Evolutionary conservation across 1,139 yeast genomes (phyloP).

Genomic region (Magnusiomyces sp.): DNA sequence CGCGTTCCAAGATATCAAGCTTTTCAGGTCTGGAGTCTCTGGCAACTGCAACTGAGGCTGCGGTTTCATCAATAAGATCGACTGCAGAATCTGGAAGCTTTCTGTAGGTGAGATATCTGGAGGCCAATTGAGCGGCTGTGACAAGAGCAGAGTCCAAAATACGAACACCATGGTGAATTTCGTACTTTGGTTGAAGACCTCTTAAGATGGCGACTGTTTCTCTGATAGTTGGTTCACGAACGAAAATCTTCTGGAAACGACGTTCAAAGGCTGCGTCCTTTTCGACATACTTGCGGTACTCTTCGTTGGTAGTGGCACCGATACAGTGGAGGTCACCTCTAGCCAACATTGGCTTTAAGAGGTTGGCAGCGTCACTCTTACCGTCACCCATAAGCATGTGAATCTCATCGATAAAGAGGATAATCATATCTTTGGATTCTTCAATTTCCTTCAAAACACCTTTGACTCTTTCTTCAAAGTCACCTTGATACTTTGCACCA

Average conservation of each 20-base stretch:
- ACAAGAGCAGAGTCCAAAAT: conserved; percentile 93
- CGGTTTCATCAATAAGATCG: conserved; percentile 91
- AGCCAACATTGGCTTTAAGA: conserved; percentile 93
- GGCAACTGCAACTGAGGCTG: conserved; percentile 97
- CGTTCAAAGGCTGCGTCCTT: conserved; percentile 99
- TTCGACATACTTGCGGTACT: conserved; percentile 84
- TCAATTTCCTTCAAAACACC: conserved; percentile 93
- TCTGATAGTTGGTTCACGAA: conserved; percentile 83
- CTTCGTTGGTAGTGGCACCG: conserved; percentile 96
- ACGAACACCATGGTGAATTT: conserved; percentile 96
- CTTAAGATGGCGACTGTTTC: conserved; percentile 94
- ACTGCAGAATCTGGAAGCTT: conserved; percentile 97
- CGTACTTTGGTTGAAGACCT: conserved; percentile 93
- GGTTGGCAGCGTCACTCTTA: conserved; percentile 84
- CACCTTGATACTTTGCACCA: conserved; percentile 98
- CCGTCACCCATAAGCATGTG: conserved; percentile 99
- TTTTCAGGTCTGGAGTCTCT: conserved; percentile 98
- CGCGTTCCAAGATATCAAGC: conserved; percentile 86
- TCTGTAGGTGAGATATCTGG: conserved; percentile 89
- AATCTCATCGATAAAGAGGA: conserved; percentile 89
- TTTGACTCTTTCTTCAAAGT: conserved; percentile 93
- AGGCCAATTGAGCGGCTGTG: conserved; percentile 90
- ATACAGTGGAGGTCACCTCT: conserved; percentile 94
- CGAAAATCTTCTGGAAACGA: conserved; percentile 95
- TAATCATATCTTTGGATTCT: conserved; percentile 75